Evolutionary conservation across 495 filamentous ascomycete species (phyloP).

Genomic region (Aspergillus campestris): DNA sequence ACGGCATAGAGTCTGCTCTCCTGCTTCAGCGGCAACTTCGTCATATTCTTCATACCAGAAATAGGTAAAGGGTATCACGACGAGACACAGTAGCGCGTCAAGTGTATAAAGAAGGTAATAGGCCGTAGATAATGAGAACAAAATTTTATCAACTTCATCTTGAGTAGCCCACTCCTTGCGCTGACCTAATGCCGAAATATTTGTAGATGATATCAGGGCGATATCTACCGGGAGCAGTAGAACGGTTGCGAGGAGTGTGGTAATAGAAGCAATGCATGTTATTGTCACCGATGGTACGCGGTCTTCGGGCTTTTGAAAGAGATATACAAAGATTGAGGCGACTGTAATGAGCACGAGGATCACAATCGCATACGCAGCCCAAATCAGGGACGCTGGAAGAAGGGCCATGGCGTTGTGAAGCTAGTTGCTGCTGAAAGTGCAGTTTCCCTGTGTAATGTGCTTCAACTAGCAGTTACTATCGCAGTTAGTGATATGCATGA

Average conservation of each 20-base stretch:
- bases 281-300: constrained; percentile 69
- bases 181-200: constrained; percentile 60
- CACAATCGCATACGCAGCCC: constrained; percentile 82
- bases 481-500: neutral
- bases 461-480: too few relatives aligned
- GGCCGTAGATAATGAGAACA: constrained; percentile 70
- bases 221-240: constrained; percentile 92
- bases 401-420: constrained; percentile 46
- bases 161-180: constrained; percentile 94
- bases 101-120: constrained; percentile 91
- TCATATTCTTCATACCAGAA: constrained; percentile 98
- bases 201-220: constrained; percentile 84
- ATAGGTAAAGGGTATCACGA: constrained; percentile 91
- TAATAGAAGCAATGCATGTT: constrained; percentile 79
- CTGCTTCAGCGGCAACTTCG: constrained; percentile 70
- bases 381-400: constrained; percentile 78
- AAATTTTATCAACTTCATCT: constrained; percentile 64
- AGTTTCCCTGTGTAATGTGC: neutral
- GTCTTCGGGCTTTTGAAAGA: constrained; percentile 82
- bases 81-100: constrained; percentile 82
- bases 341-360: constrained; percentile 60
- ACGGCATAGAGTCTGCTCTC: constrained; percentile 57
- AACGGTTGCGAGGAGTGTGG: constrained; percentile 81
- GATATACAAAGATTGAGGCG: constrained; percentile 71
- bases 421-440: neutral